Percentiles rank a stretch among this genome's conserved stretches.
Evolutionary conservation across 129 eudicot genomes (phyloP).

Genomic region (Flaveria linearis): DNA sequence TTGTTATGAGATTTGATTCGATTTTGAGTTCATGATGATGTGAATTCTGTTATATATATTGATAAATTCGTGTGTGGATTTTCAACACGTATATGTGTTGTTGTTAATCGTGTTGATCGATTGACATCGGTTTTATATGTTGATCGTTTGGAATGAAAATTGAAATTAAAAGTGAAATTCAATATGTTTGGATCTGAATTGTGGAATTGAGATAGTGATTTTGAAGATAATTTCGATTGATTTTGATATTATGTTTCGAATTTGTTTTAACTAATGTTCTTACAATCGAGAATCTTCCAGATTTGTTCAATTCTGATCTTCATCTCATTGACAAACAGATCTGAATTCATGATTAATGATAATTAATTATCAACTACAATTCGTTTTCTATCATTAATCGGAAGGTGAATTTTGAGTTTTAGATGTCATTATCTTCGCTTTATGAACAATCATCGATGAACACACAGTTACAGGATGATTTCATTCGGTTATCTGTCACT

Average conservation of each 20-base stretch:
- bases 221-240: background rate
- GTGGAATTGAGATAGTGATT: constrained; percentile 7
- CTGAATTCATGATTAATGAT: background rate
- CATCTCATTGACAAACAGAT: background rate
- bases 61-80: constrained; percentile 24
- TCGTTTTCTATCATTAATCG: background rate
- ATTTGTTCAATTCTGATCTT: background rate
- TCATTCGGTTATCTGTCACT: background rate
- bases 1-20: constrained; percentile 18
- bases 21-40: constrained; percentile 21
- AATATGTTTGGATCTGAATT: constrained; percentile 33
- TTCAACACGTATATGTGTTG: constrained; percentile 21
- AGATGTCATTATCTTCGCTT: background rate
- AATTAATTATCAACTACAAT: background rate
- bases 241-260: constrained; percentile 1
- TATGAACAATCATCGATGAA: background rate
- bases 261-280: background rate
- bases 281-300: constrained; percentile 4
- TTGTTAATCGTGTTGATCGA: constrained; percentile 26
- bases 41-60: constrained; percentile 12
- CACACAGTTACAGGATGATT: background rate
- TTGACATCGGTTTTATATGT: constrained; percentile 10
- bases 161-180: background rate
- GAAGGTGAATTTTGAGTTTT: background rate
- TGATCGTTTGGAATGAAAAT: constrained; percentile 12